Evolutionary conservation across 495 filamentous ascomycete genomes (phyloP).

Genomic region (Podospora didyma): DNA sequence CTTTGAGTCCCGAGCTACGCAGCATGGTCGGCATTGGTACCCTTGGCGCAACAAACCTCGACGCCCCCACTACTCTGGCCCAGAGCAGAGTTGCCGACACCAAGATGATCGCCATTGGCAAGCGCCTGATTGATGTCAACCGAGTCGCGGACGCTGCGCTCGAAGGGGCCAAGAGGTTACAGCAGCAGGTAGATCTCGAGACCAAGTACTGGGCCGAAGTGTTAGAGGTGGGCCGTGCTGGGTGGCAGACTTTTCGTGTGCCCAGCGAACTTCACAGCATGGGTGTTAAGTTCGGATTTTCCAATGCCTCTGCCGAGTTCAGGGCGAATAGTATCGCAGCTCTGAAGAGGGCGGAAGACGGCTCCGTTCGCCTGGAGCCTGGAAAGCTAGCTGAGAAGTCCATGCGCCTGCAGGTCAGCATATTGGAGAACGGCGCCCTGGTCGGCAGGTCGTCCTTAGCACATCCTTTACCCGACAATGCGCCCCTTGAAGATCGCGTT

Average conservation of each 20-base stretch:
- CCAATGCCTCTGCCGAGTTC: constrained; percentile 74
- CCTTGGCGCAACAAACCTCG: constrained; percentile 67
- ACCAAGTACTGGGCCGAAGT: constrained; percentile 86
- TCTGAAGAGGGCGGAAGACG: constrained; percentile 68
- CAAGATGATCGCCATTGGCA: constrained; percentile 63
- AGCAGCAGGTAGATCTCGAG: constrained; percentile 72
- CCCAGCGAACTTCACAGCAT: constrained; percentile 70
- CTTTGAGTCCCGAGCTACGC: constrained; percentile 67
- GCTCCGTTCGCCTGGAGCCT: constrained; percentile 68
- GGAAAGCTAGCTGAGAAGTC: constrained; percentile 54
- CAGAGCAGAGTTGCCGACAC: constrained; percentile 53
- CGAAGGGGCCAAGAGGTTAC: constrained; percentile 66
- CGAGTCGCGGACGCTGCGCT: constrained; percentile 69
- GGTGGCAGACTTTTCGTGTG: constrained; percentile 76
- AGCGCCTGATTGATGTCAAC: constrained; percentile 72
- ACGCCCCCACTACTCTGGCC: constrained; percentile 51
- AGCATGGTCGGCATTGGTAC: constrained; percentile 66
- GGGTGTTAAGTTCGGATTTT: constrained; percentile 84
- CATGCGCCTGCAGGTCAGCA: constrained; percentile 60
- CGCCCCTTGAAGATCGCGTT: constrained; percentile 58
- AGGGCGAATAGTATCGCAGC: constrained; percentile 73
- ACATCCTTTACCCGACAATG: constrained; percentile 31
- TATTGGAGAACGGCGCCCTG: constrained; percentile 38
- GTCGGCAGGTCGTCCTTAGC: constrained; percentile 52
- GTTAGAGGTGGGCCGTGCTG: constrained; percentile 70